These are phyloP conservation scores for Debaryomyces udenii DNA, from an alignment of 1,139 yeast genomes.

Conservation along the genomic window DNA sequence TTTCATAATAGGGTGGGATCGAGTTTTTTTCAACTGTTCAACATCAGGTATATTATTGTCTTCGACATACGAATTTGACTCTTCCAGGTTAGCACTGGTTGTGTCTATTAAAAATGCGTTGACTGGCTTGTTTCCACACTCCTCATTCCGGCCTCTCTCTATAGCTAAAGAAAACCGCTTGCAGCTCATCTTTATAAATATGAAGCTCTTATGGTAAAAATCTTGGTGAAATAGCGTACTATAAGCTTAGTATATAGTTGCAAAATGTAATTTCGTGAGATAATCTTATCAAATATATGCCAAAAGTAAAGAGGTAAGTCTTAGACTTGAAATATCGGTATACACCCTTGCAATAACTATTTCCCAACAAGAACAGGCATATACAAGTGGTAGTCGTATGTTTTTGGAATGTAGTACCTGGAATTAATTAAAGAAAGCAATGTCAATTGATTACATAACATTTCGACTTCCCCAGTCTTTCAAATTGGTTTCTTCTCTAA, in stretches of 20 bases:
- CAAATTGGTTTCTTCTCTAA: too few relatives aligned
- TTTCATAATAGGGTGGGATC: constrained; percentile 1
- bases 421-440: constrained; percentile 1
- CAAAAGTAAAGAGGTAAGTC: too few relatives aligned
- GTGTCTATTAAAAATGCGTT: constrained; percentile 6
- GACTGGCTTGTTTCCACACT: constrained; percentile 3
- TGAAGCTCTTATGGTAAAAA: too few relatives aligned
- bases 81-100: constrained; percentile 1
- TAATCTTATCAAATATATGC: too few relatives aligned
- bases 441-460: constrained; percentile 4
- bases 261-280: too few relatives aligned
- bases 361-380: not conserved
- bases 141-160: constrained; percentile 13
- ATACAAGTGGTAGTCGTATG: not conserved
- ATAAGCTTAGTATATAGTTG: too few relatives aligned
- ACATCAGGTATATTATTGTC: not conserved
- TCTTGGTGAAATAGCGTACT: too few relatives aligned
- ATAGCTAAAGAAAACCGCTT: constrained; percentile 26
- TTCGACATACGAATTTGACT: constrained; percentile 1
- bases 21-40: constrained; percentile 1
- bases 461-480: not conserved
- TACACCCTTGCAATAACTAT: not conserved
- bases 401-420: not conserved
- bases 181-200: constrained; percentile 1
- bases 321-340: too few relatives aligned